Evolutionary conservation across 2,329 filamentous ascomycete species (phyloP).

Genomic region (Teratosphaeria gauchensis): DNA sequence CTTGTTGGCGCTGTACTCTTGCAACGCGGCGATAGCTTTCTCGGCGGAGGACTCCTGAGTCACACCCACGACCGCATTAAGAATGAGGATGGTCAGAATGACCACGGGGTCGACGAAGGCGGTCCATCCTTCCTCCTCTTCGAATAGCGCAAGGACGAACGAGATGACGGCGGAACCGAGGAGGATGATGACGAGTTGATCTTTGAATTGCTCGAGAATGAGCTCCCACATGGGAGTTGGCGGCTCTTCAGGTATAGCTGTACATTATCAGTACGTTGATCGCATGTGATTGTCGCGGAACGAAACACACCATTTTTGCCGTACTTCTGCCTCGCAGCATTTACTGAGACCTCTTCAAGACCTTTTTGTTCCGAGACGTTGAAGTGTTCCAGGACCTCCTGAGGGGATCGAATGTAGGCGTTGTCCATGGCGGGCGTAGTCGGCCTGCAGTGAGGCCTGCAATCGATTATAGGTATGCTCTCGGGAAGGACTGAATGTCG

Average conservation of each 20-base stretch:
- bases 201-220: conserved; percentile 97
- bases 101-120: conserved; percentile 95
- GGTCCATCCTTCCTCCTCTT: conserved; percentile 88
- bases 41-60: conserved; percentile 98
- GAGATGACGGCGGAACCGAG: conserved; percentile 88
- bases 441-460: neutral
- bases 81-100: conserved; percentile 90
- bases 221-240: conserved; percentile 94
- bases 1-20: conserved; percentile 98
- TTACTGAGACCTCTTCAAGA: conserved; percentile 23
- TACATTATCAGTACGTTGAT: conserved; percentile 9
- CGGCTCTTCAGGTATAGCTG: conserved; percentile 76
- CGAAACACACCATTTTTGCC: conserved; percentile 26
- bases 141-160: conserved; percentile 85
- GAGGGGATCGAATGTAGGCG: conserved; percentile 24
- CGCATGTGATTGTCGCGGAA: neutral
- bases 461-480: neutral
- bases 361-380: conserved; percentile 25
- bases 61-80: conserved; percentile 94
- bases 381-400: conserved; percentile 29
- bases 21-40: conserved; percentile 93
- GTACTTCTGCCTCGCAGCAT: conserved; percentile 23
- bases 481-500: neutral
- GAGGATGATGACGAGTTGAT: conserved; percentile 92
- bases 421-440: conserved; percentile 24